A percentile compares a stretch with the other conserved stretches of the same genome.
phyloP scores from a whole-genome alignment of 441 rosid genomes.

The Populus trichocarpa region DNA sequence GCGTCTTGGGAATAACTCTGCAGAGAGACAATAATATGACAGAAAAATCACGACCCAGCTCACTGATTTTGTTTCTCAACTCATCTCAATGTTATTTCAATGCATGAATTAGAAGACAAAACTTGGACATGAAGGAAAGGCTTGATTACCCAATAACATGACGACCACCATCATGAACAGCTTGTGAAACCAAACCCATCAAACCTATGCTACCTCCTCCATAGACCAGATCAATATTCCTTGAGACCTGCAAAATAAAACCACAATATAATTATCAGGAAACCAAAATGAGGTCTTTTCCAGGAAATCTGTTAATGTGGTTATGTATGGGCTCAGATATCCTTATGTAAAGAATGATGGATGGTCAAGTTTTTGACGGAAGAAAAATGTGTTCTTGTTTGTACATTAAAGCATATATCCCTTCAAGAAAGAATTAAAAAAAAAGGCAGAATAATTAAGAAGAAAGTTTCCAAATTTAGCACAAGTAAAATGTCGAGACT shows the following conservation, averaged over 20 bases:
- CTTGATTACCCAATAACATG: slow-evolving; percentile 84
- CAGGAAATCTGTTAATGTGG: slow-evolving; percentile 2
- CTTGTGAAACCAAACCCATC: slow-evolving; percentile 93
- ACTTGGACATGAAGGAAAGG: not conserved
- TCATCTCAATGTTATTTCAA: not conserved
- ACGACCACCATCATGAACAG: slow-evolving; percentile 94
- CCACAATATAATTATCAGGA: slow-evolving; percentile 6
- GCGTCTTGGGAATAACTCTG: slow-evolving; percentile 99
- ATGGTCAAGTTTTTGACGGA: not conserved
- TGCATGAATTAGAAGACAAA: not conserved
- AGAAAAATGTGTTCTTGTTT: slow-evolving; percentile 18
- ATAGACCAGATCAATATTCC: slow-evolving; percentile 92
- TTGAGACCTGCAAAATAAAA: slow-evolving; percentile 53
- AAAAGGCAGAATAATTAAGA: not conserved
- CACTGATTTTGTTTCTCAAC: slow-evolving; percentile 28
- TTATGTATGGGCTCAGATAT: slow-evolving; percentile 5
- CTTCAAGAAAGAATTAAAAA: not conserved
- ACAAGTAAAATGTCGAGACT: not conserved
- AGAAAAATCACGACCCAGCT: slow-evolving; percentile 38
- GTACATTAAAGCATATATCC: slow-evolving; percentile 1
- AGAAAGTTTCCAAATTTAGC: slow-evolving; percentile 1
- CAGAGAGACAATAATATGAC: slow-evolving; percentile 68
- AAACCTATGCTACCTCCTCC: slow-evolving; percentile 98
- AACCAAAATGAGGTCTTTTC: not conserved
- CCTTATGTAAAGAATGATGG: not conserved